phyloP scores from a whole-genome alignment of 2,329 filamentous ascomycete genomes.

The Aspergillus pseudoterreus region DNA sequence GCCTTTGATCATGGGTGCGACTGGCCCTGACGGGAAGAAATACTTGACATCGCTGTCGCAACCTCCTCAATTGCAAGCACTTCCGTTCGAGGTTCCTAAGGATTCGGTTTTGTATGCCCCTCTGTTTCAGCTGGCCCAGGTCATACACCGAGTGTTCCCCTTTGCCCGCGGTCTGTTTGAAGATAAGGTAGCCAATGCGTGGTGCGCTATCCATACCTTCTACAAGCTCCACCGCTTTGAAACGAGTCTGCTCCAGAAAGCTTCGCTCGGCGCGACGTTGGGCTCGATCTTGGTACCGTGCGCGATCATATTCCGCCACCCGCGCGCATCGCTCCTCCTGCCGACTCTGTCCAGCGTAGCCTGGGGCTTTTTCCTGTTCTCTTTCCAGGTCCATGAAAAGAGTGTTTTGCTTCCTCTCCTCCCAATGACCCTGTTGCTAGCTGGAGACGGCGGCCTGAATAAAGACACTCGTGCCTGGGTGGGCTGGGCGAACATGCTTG shows the following conservation, averaged over 20 bases:
- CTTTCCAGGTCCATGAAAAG: conserved; percentile 98
- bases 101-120: conserved; percentile 70
- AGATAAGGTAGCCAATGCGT: conserved; percentile 98
- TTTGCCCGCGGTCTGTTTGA: conserved; percentile 95
- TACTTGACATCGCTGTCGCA: conserved; percentile 60
- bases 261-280: conserved; percentile 71
- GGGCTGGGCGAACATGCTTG: conserved; percentile 89
- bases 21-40: conserved; percentile 65
- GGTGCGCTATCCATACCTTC: conserved; percentile 87
- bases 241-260: conserved; percentile 66
- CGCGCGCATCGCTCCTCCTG: conserved; percentile 72
- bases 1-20: conserved; percentile 68
- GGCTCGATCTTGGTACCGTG: conserved; percentile 75
- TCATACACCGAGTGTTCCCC: conserved; percentile 89
- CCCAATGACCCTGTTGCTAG: conserved; percentile 86
- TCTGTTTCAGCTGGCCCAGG: conserved; percentile 74
- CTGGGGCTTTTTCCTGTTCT: conserved; percentile 97
- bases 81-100: conserved; percentile 59
- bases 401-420: conserved; percentile 87
- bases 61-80: conserved; percentile 55
- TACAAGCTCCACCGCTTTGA: conserved; percentile 81
- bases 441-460: conserved; percentile 71
- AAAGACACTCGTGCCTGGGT: conserved; percentile 82
- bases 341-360: conserved; percentile 77
- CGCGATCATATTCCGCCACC: conserved; percentile 71